Conservation (phyloP, 768 basidiomycete genomes). For the Tylopilus sp. region DNA sequence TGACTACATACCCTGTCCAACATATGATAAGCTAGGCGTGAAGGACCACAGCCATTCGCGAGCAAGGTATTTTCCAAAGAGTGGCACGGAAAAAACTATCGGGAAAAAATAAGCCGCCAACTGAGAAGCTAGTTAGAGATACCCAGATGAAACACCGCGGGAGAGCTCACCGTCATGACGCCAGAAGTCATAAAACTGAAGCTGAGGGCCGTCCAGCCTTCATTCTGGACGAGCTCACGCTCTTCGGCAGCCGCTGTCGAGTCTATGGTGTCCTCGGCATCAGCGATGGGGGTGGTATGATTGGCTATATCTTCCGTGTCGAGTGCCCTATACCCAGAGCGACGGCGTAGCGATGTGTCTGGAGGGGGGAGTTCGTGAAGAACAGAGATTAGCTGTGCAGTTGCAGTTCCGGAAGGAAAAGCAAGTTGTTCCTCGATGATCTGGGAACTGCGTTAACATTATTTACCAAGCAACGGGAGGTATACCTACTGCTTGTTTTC, state of each 20-base stretch:
- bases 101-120: constrained; percentile 88
- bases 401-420: constrained; percentile 95
- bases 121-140: constrained; percentile 37
- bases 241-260: constrained; percentile 31
- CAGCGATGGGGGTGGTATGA: constrained; percentile 1
- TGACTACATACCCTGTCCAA: constrained; percentile 69
- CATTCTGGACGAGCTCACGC: constrained; percentile 50
- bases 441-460: constrained; percentile 34
- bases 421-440: constrained; percentile 92
- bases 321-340: constrained; percentile 51
- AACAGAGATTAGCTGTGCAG: constrained; percentile 91
- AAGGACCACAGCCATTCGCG: constrained; percentile 92
- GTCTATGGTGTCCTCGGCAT: constrained; percentile 22
- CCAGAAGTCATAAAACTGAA: constrained; percentile 80
- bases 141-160: neutral
- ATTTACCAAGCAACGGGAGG: neutral
- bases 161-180: constrained; percentile 60
- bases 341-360: constrained; percentile 49
- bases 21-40: constrained; percentile 86
- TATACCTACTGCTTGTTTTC: constrained; percentile 83
- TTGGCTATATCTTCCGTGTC: constrained; percentile 33
- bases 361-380: constrained; percentile 76
- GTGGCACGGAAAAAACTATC: constrained; percentile 78
- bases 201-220: constrained; percentile 74
- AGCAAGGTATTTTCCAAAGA: constrained; percentile 82